Percentiles rank a stretch among this genome's conserved stretches.
Conservation (phyloP, 2,329 filamentous ascomycete genomes). For the Massarina eburnea region DNA sequence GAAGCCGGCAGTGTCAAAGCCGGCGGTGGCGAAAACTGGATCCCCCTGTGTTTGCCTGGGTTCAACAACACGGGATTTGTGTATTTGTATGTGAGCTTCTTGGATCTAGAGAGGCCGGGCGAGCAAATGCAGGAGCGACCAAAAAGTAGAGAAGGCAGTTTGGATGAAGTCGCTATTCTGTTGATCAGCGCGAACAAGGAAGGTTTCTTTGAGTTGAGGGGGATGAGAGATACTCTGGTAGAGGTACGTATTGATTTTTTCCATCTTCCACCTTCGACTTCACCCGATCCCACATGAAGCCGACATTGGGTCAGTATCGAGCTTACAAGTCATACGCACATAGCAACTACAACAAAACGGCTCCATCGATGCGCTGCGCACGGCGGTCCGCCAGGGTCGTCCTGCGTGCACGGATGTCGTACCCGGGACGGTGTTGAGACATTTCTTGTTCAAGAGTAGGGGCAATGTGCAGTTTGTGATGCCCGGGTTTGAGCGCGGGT, state of each 20-base stretch:
- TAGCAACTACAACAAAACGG: slow-evolving; percentile 75
- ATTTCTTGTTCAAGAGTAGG: slow-evolving; percentile 95
- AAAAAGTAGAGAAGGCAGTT: slow-evolving; percentile 42
- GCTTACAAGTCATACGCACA: too few relatives aligned
- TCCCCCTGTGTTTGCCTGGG: slow-evolving; percentile 89
- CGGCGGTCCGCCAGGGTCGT: slow-evolving; percentile 70
- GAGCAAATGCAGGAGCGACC: slow-evolving; percentile 47
- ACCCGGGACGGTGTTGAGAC: slow-evolving; percentile 76
- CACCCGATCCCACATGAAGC: neutral
- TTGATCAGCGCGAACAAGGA: slow-evolving; percentile 92
- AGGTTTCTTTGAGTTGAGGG: slow-evolving; percentile 85
- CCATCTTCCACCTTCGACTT: slow-evolving; percentile 1
- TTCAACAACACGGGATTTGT: slow-evolving; percentile 97
- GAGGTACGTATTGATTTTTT: slow-evolving; percentile 46
- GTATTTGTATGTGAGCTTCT: slow-evolving; percentile 99
- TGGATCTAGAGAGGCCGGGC: slow-evolving; percentile 61
- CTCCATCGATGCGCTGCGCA: slow-evolving; percentile 72
- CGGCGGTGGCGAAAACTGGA: slow-evolving; percentile 96
- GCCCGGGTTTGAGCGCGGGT: slow-evolving; percentile 75
- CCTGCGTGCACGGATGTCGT: slow-evolving; percentile 73
- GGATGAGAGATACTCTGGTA: slow-evolving; percentile 65
- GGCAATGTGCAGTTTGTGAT: slow-evolving; percentile 95
- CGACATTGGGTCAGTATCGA: too few relatives aligned
- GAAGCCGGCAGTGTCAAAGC: slow-evolving; percentile 90
- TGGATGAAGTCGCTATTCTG: slow-evolving; percentile 83